phyloP scores from a whole-genome alignment of 2,329 filamentous ascomycete species.

The Colletotrichum shisoi region DNA sequence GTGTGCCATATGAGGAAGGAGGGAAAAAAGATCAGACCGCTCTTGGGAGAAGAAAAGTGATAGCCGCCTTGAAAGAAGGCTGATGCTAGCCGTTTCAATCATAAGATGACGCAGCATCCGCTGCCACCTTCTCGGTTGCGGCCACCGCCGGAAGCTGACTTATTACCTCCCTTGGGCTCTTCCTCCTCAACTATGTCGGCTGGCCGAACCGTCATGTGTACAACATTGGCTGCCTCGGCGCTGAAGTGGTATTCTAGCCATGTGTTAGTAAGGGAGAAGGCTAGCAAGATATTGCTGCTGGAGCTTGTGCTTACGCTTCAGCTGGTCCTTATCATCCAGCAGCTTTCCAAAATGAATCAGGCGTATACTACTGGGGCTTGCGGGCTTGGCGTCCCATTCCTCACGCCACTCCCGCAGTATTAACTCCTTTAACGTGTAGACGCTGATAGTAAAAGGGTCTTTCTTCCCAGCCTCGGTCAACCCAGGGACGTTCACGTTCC shows the following conservation, averaged over 20 bases:
- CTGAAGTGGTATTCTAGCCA: constrained; percentile 78
- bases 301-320: constrained; percentile 72
- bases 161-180: constrained; percentile 73
- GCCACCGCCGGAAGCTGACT: constrained; percentile 52
- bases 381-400: constrained; percentile 88
- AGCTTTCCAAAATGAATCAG: constrained; percentile 92
- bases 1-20: not conserved
- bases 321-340: constrained; percentile 83
- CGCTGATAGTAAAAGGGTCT: constrained; percentile 88
- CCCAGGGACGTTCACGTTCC: constrained; percentile 78
- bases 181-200: constrained; percentile 85
- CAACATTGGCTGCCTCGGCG: constrained; percentile 77
- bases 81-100: constrained; percentile 39
- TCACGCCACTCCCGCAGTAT: constrained; percentile 92
- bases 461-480: constrained; percentile 64
- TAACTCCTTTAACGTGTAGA: constrained; percentile 92
- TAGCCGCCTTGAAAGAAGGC: constrained; percentile 6
- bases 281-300: constrained; percentile 1
- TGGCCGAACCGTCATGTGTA: constrained; percentile 94
- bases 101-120: constrained; percentile 63
- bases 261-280: constrained; percentile 21
- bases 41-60: constrained; percentile 9
- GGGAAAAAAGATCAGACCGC: constrained; percentile 16
- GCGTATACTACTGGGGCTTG: constrained; percentile 86
- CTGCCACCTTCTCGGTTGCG: constrained; percentile 52